These are phyloP conservation scores for Aspergillus avenaceus DNA, from an alignment of 495 filamentous ascomycete species.

Conservation along the genomic window DNA sequence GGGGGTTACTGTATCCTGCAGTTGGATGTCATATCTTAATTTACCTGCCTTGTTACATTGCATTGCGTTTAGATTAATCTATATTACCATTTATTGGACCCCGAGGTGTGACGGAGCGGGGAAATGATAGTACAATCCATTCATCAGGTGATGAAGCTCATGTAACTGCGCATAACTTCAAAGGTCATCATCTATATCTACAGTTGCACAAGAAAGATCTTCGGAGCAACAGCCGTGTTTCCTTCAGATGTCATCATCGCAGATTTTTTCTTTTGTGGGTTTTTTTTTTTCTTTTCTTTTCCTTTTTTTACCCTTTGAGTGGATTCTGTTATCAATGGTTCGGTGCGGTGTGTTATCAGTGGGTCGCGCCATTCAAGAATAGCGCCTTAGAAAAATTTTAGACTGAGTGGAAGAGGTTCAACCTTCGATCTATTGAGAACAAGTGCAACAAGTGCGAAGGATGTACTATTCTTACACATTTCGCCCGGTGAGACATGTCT, in stretches of 20 bases:
- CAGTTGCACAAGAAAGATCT: too few species aligned
- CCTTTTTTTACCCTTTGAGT: neutral
- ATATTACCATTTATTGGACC: neutral
- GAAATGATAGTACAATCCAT: too few species aligned
- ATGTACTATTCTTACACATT: neutral
- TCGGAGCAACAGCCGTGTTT: neutral
- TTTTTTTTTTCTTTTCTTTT: neutral
- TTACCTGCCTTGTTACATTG: neutral
- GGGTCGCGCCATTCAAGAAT: neutral
- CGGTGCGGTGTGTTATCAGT: neutral
- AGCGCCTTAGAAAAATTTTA: neutral
- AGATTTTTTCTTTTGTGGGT: neutral
- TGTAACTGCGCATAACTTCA: neutral
- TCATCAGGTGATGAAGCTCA: neutral
- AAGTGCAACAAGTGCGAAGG: neutral
- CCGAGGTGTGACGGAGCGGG: neutral
- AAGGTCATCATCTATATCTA: too few species aligned
- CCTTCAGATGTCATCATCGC: too few species aligned
- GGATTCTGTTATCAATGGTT: neutral
- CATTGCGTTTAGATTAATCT: neutral
- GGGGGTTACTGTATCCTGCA: neutral
- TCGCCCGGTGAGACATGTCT: neutral
- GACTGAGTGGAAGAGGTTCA: neutral
- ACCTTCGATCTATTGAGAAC: neutral
- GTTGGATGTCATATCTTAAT: neutral